phyloP scores from a whole-genome alignment of 169 alveolate genomes.

The Perkinsus olseni region DNA sequence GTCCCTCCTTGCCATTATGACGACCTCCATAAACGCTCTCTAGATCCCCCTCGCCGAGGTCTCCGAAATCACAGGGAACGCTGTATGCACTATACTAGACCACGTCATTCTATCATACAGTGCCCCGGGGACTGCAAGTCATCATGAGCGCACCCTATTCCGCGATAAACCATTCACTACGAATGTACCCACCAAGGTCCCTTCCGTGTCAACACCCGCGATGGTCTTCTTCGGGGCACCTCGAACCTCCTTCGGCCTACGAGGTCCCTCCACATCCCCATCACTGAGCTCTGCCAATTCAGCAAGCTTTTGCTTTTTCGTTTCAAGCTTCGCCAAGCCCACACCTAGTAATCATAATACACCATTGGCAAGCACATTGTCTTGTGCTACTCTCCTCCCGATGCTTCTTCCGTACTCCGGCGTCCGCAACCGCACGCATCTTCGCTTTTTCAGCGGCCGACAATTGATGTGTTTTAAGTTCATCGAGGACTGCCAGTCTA shows the following conservation, averaged over 20 bases:
- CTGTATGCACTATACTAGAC: too few species aligned
- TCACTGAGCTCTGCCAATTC: background rate
- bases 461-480: background rate
- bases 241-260: background rate
- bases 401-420: background rate
- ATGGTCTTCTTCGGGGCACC: background rate
- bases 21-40: too few species aligned
- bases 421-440: background rate
- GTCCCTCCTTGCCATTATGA: too few species aligned
- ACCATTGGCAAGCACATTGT: background rate
- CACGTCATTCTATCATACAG: too few species aligned
- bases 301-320: background rate
- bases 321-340: background rate
- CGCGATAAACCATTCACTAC: too few species aligned
- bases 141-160: too few species aligned
- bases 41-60: too few species aligned
- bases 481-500: background rate
- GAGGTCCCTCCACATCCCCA: background rate
- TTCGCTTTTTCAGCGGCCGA: background rate
- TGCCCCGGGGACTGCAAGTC: too few species aligned
- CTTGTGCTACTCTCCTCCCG: background rate
- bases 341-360: too few species aligned
- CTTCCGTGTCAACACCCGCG: background rate
- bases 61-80: too few species aligned
- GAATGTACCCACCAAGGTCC: too few species aligned